phyloP scores from a whole-genome alignment of 495 filamentous ascomycete genomes.

The Coniosporium apollinis region DNA sequence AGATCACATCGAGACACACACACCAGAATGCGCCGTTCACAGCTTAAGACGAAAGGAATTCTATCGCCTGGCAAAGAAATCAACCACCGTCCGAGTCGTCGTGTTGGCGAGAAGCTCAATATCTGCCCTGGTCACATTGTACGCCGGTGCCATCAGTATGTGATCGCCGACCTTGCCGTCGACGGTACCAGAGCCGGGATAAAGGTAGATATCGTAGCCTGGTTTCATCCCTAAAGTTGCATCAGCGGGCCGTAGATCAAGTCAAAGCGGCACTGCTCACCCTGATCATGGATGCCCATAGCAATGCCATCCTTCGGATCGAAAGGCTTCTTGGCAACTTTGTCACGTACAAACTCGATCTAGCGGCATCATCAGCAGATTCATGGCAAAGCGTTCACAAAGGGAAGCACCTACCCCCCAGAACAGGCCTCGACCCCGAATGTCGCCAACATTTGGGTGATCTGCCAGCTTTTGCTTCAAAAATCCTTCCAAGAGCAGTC shows the following conservation, averaged over 20 bases:
- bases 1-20: too few species aligned
- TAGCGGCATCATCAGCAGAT: constrained; percentile 4
- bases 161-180: constrained; percentile 59
- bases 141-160: constrained; percentile 58
- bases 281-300: constrained; percentile 20
- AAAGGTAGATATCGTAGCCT: constrained; percentile 46
- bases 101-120: constrained; percentile 17
- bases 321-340: constrained; percentile 38
- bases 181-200: constrained; percentile 49
- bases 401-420: constrained; percentile 30
- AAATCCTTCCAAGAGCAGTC: constrained; percentile 24
- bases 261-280: constrained; percentile 30
- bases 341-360: constrained; percentile 44
- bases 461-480: constrained; percentile 29
- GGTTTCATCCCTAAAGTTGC: constrained; percentile 14
- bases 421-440: constrained; percentile 49
- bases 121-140: constrained; percentile 35
- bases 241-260: constrained; percentile 9
- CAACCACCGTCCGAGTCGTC: constrained; percentile 14
- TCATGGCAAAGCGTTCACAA: background rate
- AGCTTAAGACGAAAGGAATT: too few species aligned
- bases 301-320: constrained; percentile 12
- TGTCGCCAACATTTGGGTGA: constrained; percentile 44
- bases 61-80: constrained; percentile 22
- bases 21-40: too few species aligned